phyloP scores from a whole-genome alignment of 2,329 filamentous ascomycete genomes.

The Cercospora berteroae region DNA sequence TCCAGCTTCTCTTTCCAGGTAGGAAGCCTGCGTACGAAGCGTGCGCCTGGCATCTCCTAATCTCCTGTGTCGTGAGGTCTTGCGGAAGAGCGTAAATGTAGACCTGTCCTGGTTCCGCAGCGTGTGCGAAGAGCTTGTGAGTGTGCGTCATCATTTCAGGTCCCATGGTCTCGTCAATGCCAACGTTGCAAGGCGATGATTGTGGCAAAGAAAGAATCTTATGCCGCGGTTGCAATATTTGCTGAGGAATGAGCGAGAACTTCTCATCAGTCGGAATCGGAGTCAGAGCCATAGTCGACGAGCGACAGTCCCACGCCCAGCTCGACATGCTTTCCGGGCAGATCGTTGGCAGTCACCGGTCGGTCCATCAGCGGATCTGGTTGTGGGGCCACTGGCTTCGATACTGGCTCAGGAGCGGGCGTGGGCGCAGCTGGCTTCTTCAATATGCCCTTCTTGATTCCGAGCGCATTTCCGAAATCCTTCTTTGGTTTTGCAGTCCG shows the following conservation, averaged over 20 bases:
- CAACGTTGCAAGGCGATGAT: not conserved
- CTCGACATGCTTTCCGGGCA: constrained; percentile 4
- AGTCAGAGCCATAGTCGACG: constrained; percentile 5
- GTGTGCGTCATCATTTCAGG: not conserved
- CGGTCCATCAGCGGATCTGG: not conserved
- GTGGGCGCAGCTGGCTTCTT: constrained; percentile 60
- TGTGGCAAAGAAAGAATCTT: not conserved
- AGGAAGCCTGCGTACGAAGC: not conserved
- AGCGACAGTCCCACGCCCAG: constrained; percentile 1
- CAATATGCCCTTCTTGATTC: constrained; percentile 94
- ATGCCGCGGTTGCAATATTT: not conserved
- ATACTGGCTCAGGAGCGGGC: not conserved
- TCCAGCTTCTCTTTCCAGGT: not conserved
- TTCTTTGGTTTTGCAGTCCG: constrained; percentile 84
- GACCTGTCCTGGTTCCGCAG: not conserved
- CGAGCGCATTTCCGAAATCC: constrained; percentile 68
- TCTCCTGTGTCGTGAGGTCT: not conserved
- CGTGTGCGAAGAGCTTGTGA: not conserved
- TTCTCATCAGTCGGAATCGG: constrained; percentile 6
- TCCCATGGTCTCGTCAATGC: not conserved
- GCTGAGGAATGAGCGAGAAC: not conserved
- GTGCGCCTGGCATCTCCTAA: not conserved
- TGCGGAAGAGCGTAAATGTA: not conserved
- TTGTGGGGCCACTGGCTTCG: not conserved
- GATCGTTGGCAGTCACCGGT: not conserved